Conservation (phyloP, 805 yeast genomes). For the Huiozyma naganishii region DNA sequence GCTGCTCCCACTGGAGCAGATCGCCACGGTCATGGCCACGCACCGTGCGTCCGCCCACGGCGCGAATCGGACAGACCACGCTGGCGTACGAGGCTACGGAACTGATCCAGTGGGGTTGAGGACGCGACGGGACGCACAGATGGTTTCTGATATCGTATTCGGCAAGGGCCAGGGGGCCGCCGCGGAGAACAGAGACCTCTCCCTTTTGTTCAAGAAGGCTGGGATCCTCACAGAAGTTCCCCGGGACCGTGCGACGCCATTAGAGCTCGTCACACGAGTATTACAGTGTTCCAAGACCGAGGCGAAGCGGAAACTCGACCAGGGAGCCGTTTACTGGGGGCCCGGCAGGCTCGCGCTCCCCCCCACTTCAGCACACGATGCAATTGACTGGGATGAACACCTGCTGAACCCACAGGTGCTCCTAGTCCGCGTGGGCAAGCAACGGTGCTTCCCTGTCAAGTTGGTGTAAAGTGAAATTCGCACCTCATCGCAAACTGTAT, state of each 20-base stretch:
- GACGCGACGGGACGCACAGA: constrained; percentile 52
- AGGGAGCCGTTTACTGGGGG: constrained; percentile 71
- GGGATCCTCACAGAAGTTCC: constrained; percentile 21
- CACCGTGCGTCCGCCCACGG: constrained; percentile 50
- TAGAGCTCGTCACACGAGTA: constrained; percentile 38
- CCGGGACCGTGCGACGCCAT: constrained; percentile 31
- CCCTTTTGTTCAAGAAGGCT: constrained; percentile 13
- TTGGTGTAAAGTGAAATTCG: background rate
- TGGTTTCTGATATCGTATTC: constrained; percentile 79
- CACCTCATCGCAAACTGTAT: too few relatives aligned
- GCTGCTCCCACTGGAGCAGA: constrained; percentile 52
- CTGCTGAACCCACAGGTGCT: constrained; percentile 51
- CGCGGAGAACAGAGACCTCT: constrained; percentile 8
- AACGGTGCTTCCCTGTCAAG: constrained; percentile 35
- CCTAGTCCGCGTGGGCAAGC: constrained; percentile 67
- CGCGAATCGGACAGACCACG: constrained; percentile 57
- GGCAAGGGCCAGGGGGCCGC: constrained; percentile 50
- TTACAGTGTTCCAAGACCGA: constrained; percentile 39
- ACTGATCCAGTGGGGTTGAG: constrained; percentile 63
- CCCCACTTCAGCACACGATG: constrained; percentile 27
- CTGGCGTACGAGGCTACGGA: constrained; percentile 83
- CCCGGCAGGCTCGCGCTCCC: constrained; percentile 33
- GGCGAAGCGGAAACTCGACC: constrained; percentile 47
- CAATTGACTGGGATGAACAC: constrained; percentile 36
- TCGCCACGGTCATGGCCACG: constrained; percentile 39